phyloP scores from a whole-genome alignment of 2,329 filamentous ascomycete species.

The Pseudocercospora pini-densiflorae region DNA sequence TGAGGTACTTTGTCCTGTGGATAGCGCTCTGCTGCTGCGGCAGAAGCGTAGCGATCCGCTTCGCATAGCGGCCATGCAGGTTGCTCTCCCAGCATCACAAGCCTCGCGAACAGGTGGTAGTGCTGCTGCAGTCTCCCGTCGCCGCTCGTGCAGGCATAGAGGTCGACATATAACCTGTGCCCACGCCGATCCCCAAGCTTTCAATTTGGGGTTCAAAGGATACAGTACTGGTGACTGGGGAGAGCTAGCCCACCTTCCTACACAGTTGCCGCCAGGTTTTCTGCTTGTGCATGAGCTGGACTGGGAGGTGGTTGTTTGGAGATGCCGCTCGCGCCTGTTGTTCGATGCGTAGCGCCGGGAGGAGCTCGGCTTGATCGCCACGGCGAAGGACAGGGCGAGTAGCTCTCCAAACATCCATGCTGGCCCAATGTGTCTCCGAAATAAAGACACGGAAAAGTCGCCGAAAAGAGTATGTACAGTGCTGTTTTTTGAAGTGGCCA shows the following conservation, averaged over 20 bases:
- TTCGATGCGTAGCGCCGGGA: conserved; percentile 3
- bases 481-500: too few species aligned
- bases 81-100: neutral
- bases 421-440: neutral
- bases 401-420: neutral
- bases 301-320: conserved; percentile 1
- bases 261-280: neutral
- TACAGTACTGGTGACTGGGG: neutral
- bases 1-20: neutral
- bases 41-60: neutral
- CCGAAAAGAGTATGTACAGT: neutral
- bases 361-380: conserved; percentile 2
- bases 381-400: neutral
- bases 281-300: neutral
- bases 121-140: neutral
- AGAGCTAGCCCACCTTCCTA: neutral
- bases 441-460: conserved; percentile 1
- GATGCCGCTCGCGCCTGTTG: neutral
- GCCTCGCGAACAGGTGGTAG: neutral
- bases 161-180: neutral
- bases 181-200: neutral
- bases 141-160: neutral
- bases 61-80: neutral
- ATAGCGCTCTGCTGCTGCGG: neutral
- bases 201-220: neutral